Percentiles rank a stretch among this genome's conserved stretches.
Conservation (phyloP, 106 monocot genomes). For the Narthecium ossifragum region DNA sequence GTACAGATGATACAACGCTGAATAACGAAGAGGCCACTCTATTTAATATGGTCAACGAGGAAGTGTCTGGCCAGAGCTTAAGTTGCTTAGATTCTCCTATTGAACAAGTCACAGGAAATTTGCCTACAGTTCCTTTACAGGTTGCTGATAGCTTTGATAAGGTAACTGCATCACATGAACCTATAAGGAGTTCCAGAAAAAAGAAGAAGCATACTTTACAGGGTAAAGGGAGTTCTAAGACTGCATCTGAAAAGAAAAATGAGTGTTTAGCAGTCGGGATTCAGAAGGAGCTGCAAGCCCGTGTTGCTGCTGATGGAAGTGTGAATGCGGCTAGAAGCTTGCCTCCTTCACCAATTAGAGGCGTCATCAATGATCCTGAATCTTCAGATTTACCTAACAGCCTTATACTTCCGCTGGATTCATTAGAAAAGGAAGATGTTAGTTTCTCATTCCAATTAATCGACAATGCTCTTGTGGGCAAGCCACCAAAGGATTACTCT, state of each 20-base stretch:
- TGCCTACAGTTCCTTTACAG: background rate
- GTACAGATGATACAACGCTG: background rate
- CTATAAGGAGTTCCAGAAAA: background rate
- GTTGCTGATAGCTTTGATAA: background rate
- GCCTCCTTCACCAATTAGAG: slow-evolving; percentile 42
- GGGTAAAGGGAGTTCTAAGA: background rate
- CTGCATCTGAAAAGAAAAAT: background rate
- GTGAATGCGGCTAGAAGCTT: slow-evolving; percentile 5
- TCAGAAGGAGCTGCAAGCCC: slow-evolving; percentile 12
- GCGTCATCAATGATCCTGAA: slow-evolving; percentile 17
- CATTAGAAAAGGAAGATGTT: slow-evolving; percentile 14
- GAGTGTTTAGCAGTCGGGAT: slow-evolving; percentile 1
- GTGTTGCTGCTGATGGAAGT: slow-evolving; percentile 9
- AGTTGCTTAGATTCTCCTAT: background rate
- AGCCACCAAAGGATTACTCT: too few relatives aligned
- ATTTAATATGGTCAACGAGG: too few relatives aligned
- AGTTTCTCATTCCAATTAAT: slow-evolving; percentile 27
- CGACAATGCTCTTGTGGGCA: slow-evolving; percentile 4
- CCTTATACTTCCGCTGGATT: background rate
- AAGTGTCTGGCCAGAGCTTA: background rate
- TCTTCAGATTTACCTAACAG: slow-evolving; percentile 8
- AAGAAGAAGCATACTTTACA: background rate
- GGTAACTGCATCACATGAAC: background rate
- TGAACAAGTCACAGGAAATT: background rate
- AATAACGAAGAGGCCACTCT: background rate